Evolutionary conservation across 2,329 filamentous ascomycete genomes (phyloP), one percentile per base, ranked within the genome.

Genomic region (Acrodontium crateriforme): DNA sequence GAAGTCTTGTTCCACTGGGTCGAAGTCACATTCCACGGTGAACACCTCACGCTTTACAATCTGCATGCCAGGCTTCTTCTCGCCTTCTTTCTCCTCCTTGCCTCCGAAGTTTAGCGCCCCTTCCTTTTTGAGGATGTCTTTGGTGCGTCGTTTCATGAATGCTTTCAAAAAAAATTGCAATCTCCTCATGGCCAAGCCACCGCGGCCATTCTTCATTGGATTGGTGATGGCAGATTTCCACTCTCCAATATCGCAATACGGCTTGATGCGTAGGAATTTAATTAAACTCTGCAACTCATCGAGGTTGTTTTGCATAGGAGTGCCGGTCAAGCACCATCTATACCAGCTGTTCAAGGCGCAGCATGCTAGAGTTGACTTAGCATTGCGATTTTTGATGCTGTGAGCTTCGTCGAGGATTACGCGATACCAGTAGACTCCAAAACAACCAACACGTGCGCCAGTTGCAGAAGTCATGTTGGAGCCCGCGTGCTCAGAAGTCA

Each of bases 121-220:
- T 8, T 82, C 82, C 42, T 83, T 69, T 56, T 89, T 93, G 35
- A 98, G 60, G n/a, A 98, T 82, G 13, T 93, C 84, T 56, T 98
- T 98, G 6, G 85, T 95, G 22, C 89, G 74, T n/a, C 89, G 76
- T 61, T 95, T 93, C 89, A 98, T 98, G 59, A 93, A 93, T 30
- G 84, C 87, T 30, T 80, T 78, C 3, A 98, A 62, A 36, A 92
- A 74, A 31, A 78, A 74, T 41, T 93, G 84, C 17, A 98, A 62
- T 24, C 89, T 72, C 27, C 75, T 71, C 51, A 98, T 91, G 10
- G 89, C 87, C 32, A 95, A 69, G 29, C 85, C 80, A 8, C 87
- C 89, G 35, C 79, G 78, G 6, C 85, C 85, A 36, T 79, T 82
- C 59, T 87, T 92, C 69, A 98, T 72, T 0, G 89, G 89, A 24